Conservation (phyloP, 164 flowering plant genomes). For the Dillenia turbinata region DNA sequence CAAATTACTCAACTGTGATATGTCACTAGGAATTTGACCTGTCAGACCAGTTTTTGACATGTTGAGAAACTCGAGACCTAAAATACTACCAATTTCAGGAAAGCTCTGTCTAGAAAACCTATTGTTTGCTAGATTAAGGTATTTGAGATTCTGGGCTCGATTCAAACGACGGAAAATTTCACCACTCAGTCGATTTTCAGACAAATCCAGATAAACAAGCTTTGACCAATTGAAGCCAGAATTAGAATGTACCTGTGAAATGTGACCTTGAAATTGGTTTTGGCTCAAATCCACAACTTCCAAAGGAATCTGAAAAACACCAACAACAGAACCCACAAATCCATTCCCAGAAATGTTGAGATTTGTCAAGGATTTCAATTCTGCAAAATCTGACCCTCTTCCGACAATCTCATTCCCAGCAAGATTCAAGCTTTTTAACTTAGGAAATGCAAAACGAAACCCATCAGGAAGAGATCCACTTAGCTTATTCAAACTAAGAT, state of each 20-base stretch:
- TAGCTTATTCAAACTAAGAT: conserved; percentile 53
- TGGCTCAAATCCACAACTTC: conserved; percentile 68
- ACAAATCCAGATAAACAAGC: conserved; percentile 62
- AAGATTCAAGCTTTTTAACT: conserved; percentile 51
- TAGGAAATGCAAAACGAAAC: conserved; percentile 57
- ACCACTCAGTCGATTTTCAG: conserved; percentile 75
- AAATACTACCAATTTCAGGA: conserved; percentile 31
- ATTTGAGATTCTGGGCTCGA: conserved; percentile 48
- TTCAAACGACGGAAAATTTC: conserved; percentile 35
- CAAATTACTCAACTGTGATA: conserved; percentile 42
- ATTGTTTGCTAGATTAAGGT: conserved; percentile 72
- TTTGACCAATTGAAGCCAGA: conserved; percentile 52
- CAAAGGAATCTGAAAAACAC: conserved; percentile 40
- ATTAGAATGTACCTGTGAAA: conserved; percentile 59
- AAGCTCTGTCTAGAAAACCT: conserved; percentile 52
- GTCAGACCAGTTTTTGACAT: conserved; percentile 49
- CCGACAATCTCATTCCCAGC: conserved; percentile 67
- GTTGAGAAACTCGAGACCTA: conserved; percentile 61
- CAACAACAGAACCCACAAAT: conserved; percentile 67
- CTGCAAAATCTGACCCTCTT: conserved; percentile 45
- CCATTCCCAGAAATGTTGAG: conserved; percentile 68
- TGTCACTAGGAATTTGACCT: conserved; percentile 42
- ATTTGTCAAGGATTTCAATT: conserved; percentile 38
- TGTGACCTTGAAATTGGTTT: conserved; percentile 76
- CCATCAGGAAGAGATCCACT: conserved; percentile 61